A percentile compares a stretch with the other conserved stretches of the same genome.
Conservation (phyloP, 2,329 filamentous ascomycete species). For the Seiridium unicorne region DNA sequence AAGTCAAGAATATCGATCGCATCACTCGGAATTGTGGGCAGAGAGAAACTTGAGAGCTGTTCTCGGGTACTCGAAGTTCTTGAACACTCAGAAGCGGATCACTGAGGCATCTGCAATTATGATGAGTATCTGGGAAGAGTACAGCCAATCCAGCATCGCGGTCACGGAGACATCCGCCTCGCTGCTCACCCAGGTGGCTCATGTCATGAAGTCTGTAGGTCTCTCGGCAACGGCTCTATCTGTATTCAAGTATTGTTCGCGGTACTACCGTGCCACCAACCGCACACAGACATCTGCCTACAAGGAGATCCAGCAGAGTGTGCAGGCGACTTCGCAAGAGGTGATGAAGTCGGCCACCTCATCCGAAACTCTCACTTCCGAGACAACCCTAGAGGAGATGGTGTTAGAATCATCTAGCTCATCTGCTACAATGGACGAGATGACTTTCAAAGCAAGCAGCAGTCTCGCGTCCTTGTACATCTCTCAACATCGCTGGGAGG, state of each 20-base stretch:
- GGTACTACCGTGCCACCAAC: constrained; percentile 35
- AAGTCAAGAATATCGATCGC: constrained; percentile 40
- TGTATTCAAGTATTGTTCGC: constrained; percentile 41
- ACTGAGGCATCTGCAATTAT: constrained; percentile 43
- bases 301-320: constrained; percentile 40
- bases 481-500: constrained; percentile 42
- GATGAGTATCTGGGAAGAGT: constrained; percentile 45
- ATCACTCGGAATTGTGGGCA: constrained; percentile 42
- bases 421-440: constrained; percentile 34
- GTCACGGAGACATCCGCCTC: constrained; percentile 35
- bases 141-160: constrained; percentile 32
- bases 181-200: constrained; percentile 37
- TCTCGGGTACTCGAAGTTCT: constrained; percentile 43
- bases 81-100: constrained; percentile 41
- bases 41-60: constrained; percentile 44
- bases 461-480: constrained; percentile 39
- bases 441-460: constrained; percentile 37
- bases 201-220: constrained; percentile 43
- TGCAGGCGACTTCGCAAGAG: constrained; percentile 38
- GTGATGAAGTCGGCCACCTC: constrained; percentile 35
- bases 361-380: constrained; percentile 33
- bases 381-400: constrained; percentile 39
- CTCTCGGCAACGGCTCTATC: constrained; percentile 41
- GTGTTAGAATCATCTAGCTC: constrained; percentile 40
- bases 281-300: constrained; percentile 29